phyloP scores from a whole-genome alignment of 768 basidiomycete genomes.

The Ramaria rubella region DNA sequence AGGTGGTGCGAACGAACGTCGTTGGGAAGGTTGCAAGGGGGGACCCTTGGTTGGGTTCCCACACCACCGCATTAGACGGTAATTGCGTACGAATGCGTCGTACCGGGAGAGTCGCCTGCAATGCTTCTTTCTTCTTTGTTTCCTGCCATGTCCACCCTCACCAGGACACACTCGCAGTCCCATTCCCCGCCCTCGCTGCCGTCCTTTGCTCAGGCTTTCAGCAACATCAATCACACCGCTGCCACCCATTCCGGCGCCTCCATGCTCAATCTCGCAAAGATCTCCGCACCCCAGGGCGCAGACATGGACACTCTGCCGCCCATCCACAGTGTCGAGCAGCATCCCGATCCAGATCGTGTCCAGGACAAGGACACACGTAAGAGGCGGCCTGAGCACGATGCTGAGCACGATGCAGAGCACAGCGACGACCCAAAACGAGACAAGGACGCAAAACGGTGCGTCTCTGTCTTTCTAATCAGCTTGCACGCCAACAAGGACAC shows the following conservation, averaged over 20 bases:
- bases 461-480: neutral
- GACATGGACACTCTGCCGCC: neutral
- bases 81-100: neutral
- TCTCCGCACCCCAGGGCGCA: neutral
- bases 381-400: neutral
- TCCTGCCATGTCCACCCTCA: constrained; percentile 6
- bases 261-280: neutral
- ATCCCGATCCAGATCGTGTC: neutral
- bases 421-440: neutral
- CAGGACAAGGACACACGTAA: neutral
- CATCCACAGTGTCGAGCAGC: neutral
- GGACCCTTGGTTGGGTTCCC: neutral
- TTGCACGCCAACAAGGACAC: neutral
- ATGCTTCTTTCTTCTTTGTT: constrained; percentile 2
- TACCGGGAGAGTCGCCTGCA: neutral
- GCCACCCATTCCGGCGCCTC: neutral
- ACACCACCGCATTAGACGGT: no score
- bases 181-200: constrained; percentile 36
- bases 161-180: neutral
- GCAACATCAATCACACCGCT: constrained; percentile 16
- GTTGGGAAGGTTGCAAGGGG: no score
- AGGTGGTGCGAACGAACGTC: no score
- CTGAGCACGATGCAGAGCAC: neutral
- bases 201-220: constrained; percentile 75
- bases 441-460: neutral